A percentile compares a stretch with the other conserved stretches of the same genome.
These are phyloP conservation scores for Phytophthora fragariaefolia DNA, from an alignment of 352 stramenopile genomes.

Conservation along the genomic window DNA sequence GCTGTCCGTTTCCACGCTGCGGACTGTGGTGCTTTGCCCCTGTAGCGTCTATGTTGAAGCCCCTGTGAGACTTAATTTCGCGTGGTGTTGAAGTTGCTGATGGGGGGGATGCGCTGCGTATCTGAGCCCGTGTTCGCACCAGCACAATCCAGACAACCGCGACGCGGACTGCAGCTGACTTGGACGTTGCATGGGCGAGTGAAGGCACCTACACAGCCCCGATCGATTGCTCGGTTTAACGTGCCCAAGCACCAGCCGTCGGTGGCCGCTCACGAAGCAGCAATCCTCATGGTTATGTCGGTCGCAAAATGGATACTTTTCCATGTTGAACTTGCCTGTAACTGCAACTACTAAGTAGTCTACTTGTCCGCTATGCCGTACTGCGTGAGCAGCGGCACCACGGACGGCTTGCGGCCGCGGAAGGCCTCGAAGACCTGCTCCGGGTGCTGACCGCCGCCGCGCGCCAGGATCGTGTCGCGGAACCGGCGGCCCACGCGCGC, in stretches of 20 bases:
- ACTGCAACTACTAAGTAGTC: slow-evolving; percentile 25
- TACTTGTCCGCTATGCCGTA: slow-evolving; percentile 86
- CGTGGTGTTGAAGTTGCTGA: slow-evolving; percentile 33
- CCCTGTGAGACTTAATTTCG: slow-evolving; percentile 19
- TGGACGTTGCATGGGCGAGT: slow-evolving; percentile 1
- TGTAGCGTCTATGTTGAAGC: slow-evolving; percentile 15
- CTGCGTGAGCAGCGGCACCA: slow-evolving; percentile 95
- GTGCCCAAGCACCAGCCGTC: background rate
- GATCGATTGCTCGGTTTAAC: slow-evolving; percentile 9
- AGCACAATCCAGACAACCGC: background rate
- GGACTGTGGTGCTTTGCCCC: slow-evolving; percentile 3
- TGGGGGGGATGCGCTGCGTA: background rate
- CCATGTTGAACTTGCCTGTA: slow-evolving; percentile 17
- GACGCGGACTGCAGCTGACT: background rate
- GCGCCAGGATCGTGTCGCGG: slow-evolving; percentile 93
- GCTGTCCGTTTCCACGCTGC: too few species aligned
- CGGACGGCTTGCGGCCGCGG: slow-evolving; percentile 93
- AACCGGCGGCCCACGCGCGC: slow-evolving; percentile 91
- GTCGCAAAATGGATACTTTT: slow-evolving; percentile 4
- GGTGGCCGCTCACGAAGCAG: slow-evolving; percentile 9
- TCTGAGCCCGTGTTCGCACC: slow-evolving; percentile 8
- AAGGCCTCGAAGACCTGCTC: slow-evolving; percentile 96
- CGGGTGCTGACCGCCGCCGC: slow-evolving; percentile 88
- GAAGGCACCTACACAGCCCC: background rate
- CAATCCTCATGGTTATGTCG: slow-evolving; percentile 1